phyloP scores from a whole-genome alignment of 2,329 filamentous ascomycete genomes.

The Fusarium albidum region DNA sequence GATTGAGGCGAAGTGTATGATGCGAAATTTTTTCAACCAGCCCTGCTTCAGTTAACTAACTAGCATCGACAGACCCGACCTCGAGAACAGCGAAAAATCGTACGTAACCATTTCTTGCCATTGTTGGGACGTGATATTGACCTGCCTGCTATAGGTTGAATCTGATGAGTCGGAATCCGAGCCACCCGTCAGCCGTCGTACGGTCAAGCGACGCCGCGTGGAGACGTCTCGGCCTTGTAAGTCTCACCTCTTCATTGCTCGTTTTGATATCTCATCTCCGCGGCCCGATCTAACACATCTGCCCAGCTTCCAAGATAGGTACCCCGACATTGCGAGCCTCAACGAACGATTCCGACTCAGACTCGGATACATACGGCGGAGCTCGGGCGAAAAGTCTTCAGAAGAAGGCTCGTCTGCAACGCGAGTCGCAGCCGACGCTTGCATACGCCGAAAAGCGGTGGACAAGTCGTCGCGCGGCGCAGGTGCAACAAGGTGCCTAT shows the following conservation, averaged over 20 bases:
- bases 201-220: constrained; percentile 73
- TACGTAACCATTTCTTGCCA: constrained; percentile 47
- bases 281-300: constrained; percentile 25
- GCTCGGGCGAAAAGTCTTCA: constrained; percentile 72
- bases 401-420: constrained; percentile 81
- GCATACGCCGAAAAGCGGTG: constrained; percentile 85
- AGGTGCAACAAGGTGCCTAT: constrained; percentile 69
- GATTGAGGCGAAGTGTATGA: constrained; percentile 88
- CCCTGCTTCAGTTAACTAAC: constrained; percentile 43
- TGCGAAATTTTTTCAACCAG: constrained; percentile 34
- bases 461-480: constrained; percentile 85
- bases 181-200: constrained; percentile 63
- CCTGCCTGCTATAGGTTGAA: constrained; percentile 50
- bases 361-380: constrained; percentile 82
- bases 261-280: background rate
- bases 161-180: constrained; percentile 77
- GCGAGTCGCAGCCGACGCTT: constrained; percentile 72
- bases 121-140: constrained; percentile 16
- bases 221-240: constrained; percentile 71
- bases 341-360: constrained; percentile 70
- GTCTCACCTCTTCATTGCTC: constrained; percentile 36
- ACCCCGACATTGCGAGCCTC: constrained; percentile 64
- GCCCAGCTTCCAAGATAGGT: constrained; percentile 66
- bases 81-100: constrained; percentile 64
- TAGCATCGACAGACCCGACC: constrained; percentile 58